Conservation (phyloP, 768 basidiomycete species). For the Dentipellis fragilis region DNA sequence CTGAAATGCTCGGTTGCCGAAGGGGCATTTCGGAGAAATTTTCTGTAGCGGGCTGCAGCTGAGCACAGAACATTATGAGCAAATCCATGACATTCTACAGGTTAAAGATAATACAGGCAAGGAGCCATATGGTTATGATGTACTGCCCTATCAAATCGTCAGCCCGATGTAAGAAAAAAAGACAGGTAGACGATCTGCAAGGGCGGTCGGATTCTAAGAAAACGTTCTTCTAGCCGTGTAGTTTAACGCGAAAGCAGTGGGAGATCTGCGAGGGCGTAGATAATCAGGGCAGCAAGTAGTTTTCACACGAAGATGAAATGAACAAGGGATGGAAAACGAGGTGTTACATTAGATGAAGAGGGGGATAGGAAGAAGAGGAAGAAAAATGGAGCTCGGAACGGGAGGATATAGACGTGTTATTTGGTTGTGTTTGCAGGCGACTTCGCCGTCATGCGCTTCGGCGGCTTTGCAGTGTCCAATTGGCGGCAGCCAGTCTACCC, state of each 20-base stretch:
- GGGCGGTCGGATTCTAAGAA: conserved; percentile 13
- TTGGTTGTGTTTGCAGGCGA: not conserved
- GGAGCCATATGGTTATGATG: not conserved
- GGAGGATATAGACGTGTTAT: not conserved
- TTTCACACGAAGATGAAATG: not conserved
- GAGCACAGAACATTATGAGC: too few species aligned
- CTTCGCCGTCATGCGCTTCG: not conserved
- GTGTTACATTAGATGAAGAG: not conserved
- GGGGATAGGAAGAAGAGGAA: not conserved
- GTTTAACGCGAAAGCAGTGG: conserved; percentile 59
- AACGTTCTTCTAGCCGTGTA: conserved; percentile 42
- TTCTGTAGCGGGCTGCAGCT: too few species aligned
- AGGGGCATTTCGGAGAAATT: too few species aligned
- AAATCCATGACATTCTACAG: too few species aligned
- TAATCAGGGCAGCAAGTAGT: conserved; percentile 36
- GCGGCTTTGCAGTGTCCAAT: not conserved
- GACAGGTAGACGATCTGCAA: conserved; percentile 51
- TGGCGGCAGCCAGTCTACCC: not conserved
- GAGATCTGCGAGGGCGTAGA: conserved; percentile 43
- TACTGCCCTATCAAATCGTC: conserved; percentile 35
- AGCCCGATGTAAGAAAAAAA: conserved; percentile 19
- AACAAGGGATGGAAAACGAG: not conserved
- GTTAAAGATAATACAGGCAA: too few species aligned
- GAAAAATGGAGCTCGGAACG: not conserved
- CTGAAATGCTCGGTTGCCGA: too few species aligned